phyloP scores from a whole-genome alignment of 805 yeast species.

The Gaillardinia entomophila region DNA sequence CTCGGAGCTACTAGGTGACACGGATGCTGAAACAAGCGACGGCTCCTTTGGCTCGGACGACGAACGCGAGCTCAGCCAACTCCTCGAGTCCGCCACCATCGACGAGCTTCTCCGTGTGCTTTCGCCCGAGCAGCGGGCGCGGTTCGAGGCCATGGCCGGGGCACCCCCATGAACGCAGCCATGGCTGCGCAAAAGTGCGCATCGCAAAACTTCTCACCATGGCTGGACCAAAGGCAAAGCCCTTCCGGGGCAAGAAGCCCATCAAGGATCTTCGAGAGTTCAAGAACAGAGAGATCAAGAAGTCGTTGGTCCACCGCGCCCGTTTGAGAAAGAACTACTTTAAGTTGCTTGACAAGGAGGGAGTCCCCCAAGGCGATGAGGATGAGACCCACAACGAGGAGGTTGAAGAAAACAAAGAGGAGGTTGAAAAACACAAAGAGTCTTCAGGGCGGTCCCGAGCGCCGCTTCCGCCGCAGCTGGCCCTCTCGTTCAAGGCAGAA shows the following conservation, averaged over 20 bases:
- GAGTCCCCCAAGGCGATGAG: slow-evolving; percentile 32
- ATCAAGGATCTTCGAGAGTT: slow-evolving; percentile 32
- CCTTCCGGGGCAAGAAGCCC: slow-evolving; percentile 19
- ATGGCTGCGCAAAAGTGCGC: too few relatives aligned
- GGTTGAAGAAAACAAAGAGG: slow-evolving; percentile 8
- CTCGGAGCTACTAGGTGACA: too few relatives aligned
- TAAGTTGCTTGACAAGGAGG: slow-evolving; percentile 72
- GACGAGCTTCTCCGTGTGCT: not conserved
- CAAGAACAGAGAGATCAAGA: slow-evolving; percentile 62
- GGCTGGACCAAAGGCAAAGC: slow-evolving; percentile 14
- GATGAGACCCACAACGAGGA: slow-evolving; percentile 9
- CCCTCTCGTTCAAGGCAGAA: slow-evolving; percentile 3
- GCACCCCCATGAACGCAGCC: too few relatives aligned
- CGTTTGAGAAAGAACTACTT: slow-evolving; percentile 76
- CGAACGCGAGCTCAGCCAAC: not conserved
- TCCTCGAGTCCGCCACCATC: not conserved
- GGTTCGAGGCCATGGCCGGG: not conserved
- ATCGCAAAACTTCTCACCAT: slow-evolving; percentile 1
- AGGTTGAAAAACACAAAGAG: slow-evolving; percentile 12
- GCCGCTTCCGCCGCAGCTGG: slow-evolving; percentile 12
- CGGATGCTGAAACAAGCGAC: too few relatives aligned
- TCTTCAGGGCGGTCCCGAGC: too few relatives aligned
- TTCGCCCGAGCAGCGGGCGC: not conserved
- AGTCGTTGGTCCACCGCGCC: slow-evolving; percentile 72
- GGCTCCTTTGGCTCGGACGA: too few relatives aligned